These are phyloP conservation scores for Alternaria sp. DNA, from an alignment of 2,329 filamentous ascomycete species.

Conservation along the genomic window DNA sequence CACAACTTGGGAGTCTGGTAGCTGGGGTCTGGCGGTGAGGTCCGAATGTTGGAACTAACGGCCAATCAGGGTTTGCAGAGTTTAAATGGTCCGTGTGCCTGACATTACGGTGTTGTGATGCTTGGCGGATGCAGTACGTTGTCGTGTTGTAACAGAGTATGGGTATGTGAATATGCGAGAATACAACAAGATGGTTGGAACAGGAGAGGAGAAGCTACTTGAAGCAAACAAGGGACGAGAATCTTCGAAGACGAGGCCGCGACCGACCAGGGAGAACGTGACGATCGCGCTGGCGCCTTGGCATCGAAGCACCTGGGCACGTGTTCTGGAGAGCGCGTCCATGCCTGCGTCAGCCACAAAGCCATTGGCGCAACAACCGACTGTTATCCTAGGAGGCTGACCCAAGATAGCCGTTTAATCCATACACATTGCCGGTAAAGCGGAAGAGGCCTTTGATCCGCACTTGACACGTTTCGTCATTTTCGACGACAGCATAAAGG, in stretches of 20 bases:
- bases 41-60: constrained; percentile 21
- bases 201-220: background rate
- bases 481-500: constrained; percentile 13
- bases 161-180: constrained; percentile 1
- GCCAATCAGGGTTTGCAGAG: constrained; percentile 38
- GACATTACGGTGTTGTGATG: constrained; percentile 36
- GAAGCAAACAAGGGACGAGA: constrained; percentile 12
- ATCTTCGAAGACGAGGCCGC: constrained; percentile 14
- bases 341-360: constrained; percentile 21
- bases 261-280: constrained; percentile 17
- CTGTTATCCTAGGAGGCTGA: constrained; percentile 8
- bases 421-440: constrained; percentile 35
- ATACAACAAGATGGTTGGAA: background rate
- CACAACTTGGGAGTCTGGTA: constrained; percentile 14
- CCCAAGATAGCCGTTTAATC: constrained; percentile 30
- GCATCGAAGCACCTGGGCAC: constrained; percentile 23
- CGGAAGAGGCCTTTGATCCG: constrained; percentile 34
- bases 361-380: constrained; percentile 28
- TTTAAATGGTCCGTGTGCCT: constrained; percentile 42
- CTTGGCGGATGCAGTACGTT: constrained; percentile 13
- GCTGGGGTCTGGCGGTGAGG: constrained; percentile 30
- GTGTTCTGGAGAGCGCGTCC: constrained; percentile 18
- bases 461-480: constrained; percentile 41
- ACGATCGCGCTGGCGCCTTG: constrained; percentile 26
- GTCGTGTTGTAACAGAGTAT: constrained; percentile 11